phyloP scores from a whole-genome alignment of 768 basidiomycete species.

The Gloeopeniophorella convolvens region DNA sequence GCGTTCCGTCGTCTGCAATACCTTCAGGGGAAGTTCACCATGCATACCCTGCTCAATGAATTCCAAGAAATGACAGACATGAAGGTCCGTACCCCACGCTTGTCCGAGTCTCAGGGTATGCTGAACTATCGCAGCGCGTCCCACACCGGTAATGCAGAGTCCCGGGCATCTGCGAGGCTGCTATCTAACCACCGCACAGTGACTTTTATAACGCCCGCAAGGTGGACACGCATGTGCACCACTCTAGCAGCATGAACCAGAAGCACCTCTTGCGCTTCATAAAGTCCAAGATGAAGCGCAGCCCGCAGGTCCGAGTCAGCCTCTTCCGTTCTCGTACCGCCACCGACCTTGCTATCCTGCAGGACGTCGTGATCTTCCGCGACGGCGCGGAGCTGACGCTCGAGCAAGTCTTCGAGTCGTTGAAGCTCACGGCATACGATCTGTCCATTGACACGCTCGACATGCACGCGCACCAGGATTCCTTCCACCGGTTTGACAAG shows the following conservation, averaged over 20 bases:
- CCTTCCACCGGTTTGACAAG: constrained; percentile 98
- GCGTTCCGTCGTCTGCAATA: constrained; percentile 90
- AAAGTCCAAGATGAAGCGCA: constrained; percentile 95
- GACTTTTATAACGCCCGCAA: constrained; percentile 99
- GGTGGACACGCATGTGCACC: constrained; percentile 98
- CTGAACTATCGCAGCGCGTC: constrained; percentile 46
- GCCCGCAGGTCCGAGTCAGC: constrained; percentile 55
- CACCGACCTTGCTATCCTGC: background rate
- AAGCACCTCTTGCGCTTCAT: constrained; percentile 98
- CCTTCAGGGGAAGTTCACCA: constrained; percentile 86
- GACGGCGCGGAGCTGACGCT: constrained; percentile 87
- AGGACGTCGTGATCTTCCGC: constrained; percentile 96
- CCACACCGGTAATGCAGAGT: constrained; percentile 59
- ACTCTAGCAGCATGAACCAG: constrained; percentile 99
- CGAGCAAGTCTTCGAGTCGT: constrained; percentile 91
- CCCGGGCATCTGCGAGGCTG: background rate
- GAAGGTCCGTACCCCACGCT: constrained; percentile 62
- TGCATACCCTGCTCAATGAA: constrained; percentile 90
- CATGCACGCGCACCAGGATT: constrained; percentile 98
- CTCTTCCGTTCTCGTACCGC: background rate
- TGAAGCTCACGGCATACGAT: constrained; percentile 94
- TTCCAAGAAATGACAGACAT: constrained; percentile 92
- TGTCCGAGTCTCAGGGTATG: background rate
- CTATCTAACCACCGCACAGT: constrained; percentile 35
- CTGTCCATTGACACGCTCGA: constrained; percentile 98